A percentile compares a stretch with the other conserved stretches of the same genome.
Conservation (phyloP, 257 asterid genomes). For the Primulina eburnea region DNA sequence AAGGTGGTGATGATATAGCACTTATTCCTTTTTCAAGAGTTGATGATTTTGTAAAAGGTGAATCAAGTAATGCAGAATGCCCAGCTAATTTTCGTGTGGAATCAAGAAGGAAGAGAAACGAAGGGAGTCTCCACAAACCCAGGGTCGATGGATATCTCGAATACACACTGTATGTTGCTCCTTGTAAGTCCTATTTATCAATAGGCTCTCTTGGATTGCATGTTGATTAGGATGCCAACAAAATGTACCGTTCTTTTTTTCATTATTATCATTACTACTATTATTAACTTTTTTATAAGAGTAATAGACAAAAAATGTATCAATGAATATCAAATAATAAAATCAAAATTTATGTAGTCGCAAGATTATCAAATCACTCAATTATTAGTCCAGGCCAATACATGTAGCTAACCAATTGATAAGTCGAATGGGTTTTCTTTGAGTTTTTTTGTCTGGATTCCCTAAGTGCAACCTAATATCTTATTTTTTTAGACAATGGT, state of each 20-base stretch:
- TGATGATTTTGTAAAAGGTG: slow-evolving; percentile 51
- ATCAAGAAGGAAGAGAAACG: slow-evolving; percentile 51
- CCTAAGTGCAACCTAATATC: too few species aligned
- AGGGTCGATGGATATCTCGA: slow-evolving; percentile 63
- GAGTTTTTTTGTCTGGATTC: too few species aligned
- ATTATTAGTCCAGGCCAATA: too few species aligned
- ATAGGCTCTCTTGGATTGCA: slow-evolving; percentile 18
- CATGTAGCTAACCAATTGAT: background rate
- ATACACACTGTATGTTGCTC: slow-evolving; percentile 53
- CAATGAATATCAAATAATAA: too few species aligned
- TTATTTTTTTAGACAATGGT: too few species aligned
- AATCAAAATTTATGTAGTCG: background rate
- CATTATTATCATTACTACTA: too few species aligned
- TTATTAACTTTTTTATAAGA: too few species aligned
- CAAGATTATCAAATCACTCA: background rate
- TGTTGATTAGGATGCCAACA: background rate
- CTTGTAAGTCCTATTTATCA: slow-evolving; percentile 33
- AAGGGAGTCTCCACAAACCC: slow-evolving; percentile 50
- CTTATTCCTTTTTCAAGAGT: slow-evolving; percentile 48
- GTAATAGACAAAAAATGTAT: too few species aligned
- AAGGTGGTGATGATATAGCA: slow-evolving; percentile 59
- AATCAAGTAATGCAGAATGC: slow-evolving; percentile 49
- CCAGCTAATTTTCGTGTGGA: slow-evolving; percentile 52
- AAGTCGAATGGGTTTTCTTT: too few species aligned
- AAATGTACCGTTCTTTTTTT: background rate